phyloP scores from a whole-genome alignment of 257 asterid species.

The Penstemon eatonii region DNA sequence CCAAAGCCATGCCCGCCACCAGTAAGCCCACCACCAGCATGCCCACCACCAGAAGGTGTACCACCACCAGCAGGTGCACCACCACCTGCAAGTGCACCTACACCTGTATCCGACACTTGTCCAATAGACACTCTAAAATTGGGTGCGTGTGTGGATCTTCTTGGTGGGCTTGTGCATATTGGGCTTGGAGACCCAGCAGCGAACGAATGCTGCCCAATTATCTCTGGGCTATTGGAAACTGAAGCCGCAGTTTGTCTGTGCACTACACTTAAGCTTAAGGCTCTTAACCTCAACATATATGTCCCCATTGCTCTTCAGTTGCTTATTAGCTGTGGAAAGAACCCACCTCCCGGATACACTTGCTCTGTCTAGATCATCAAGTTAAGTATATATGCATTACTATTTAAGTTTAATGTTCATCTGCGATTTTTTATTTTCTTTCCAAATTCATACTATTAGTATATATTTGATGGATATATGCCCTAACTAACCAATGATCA shows the following conservation, averaged over 20 bases:
- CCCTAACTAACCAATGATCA: too few species aligned
- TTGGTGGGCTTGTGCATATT: constrained; percentile 74
- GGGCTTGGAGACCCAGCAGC: constrained; percentile 75
- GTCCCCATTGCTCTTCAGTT: constrained; percentile 78
- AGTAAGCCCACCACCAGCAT: too few species aligned
- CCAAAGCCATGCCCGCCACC: too few species aligned
- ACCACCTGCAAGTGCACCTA: constrained; percentile 28
- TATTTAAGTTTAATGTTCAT: too few species aligned
- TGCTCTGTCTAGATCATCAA: constrained; percentile 53
- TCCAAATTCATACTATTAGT: too few species aligned
- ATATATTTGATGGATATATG: too few species aligned
- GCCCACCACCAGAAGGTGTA: too few species aligned
- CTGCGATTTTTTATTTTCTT: too few species aligned
- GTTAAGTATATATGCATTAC: background rate
- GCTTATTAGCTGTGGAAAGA: constrained; percentile 71
- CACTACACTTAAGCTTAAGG: constrained; percentile 68
- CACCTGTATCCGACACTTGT: constrained; percentile 40
- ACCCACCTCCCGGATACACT: constrained; percentile 90
- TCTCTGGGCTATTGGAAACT: constrained; percentile 55
- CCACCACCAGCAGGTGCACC: background rate
- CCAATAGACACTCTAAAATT: constrained; percentile 75
- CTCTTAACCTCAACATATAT: constrained; percentile 51
- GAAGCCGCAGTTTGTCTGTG: constrained; percentile 87
- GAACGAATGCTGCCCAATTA: constrained; percentile 71
- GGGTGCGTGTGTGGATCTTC: constrained; percentile 81